Evolutionary conservation across 306 rosid genomes (phyloP), one percentile per base, ranked within the genome.

Genomic region (Lotus japonicus): DNA sequence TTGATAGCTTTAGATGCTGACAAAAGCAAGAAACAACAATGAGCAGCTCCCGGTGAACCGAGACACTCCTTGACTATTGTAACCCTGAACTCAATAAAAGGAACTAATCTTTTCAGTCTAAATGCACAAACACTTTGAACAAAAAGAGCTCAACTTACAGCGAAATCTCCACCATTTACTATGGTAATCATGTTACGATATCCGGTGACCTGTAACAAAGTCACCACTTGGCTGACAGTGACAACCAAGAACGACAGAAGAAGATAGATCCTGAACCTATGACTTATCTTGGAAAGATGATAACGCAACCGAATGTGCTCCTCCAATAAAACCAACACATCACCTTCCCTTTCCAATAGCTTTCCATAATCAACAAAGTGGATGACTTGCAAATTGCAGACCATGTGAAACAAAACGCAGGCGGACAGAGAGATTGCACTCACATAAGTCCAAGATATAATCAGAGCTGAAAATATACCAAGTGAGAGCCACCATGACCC

Each of bases 211-310:
- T 82, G 88, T 64, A 88, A 69, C 44, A 90, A 84, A 31, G 97
- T 82, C 66, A 88, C 82, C 68, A 75, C 76, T 58, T 86, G 95
- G 78, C 92, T 88, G 17, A 83, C 69, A 2, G 95, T 88, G 73
- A 90, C 97, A 58, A 81, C 87, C 28, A 88, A 14, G 79, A 90
- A 86, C 75, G 78, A 83, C 33, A 90, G 82, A 70, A 88, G 82
- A 44, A 90, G 95, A 79, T 74, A 90, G 68, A 90, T 86, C 67
- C 90, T 83, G 78, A 90, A 90, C 77, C 90, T 83, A 73, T 90
- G 97, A 81, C 97, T 90, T 69, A 86, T 88, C 80, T 84, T 90
- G 64, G 90, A 88, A 78, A 90, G 95, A 73, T 88, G 82, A 67
- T 84, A 81, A 69, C 92, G 87, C 62, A 90, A 66, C 8, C 92